phyloP scores from a whole-genome alignment of 1,284 basidiomycete genomes.

The Peniophora sp. region DNA sequence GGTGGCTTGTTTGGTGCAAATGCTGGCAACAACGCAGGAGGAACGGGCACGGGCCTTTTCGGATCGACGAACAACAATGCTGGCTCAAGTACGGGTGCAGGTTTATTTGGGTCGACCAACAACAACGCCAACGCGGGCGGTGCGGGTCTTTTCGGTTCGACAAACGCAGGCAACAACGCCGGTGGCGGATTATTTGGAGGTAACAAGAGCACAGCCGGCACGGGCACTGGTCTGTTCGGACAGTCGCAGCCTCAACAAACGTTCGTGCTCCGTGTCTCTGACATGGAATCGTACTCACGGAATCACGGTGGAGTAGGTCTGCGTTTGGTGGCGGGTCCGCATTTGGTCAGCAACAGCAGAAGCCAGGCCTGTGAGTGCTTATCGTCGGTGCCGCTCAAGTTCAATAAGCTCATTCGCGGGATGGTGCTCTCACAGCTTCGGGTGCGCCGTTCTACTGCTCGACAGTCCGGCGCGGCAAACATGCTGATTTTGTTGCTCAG shows the following conservation, averaged over 20 bases:
- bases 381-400: neutral
- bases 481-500: neutral
- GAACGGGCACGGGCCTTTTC: constrained; percentile 6
- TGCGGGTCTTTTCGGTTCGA: neutral
- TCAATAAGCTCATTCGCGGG: neutral
- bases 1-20: constrained; percentile 10
- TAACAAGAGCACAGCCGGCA: neutral
- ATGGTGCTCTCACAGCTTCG: constrained; percentile 6
- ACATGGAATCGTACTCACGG: constrained; percentile 1
- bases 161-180: too few relatives aligned
- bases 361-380: neutral
- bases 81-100: neutral
- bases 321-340: neutral
- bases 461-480: neutral
- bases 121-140: constrained; percentile 7
- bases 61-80: constrained; percentile 2
- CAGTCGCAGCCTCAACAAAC: constrained; percentile 7
- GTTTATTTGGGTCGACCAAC: neutral
- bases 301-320: neutral
- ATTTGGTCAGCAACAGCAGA: constrained; percentile 3
- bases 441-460: constrained; percentile 3
- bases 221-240: constrained; percentile 7
- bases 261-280: constrained; percentile 3
- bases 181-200: constrained; percentile 6
- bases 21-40: neutral